Evolutionary conservation across 2,329 filamentous ascomycete species (phyloP).

Genomic region (Colletotrichum destructivum): DNA sequence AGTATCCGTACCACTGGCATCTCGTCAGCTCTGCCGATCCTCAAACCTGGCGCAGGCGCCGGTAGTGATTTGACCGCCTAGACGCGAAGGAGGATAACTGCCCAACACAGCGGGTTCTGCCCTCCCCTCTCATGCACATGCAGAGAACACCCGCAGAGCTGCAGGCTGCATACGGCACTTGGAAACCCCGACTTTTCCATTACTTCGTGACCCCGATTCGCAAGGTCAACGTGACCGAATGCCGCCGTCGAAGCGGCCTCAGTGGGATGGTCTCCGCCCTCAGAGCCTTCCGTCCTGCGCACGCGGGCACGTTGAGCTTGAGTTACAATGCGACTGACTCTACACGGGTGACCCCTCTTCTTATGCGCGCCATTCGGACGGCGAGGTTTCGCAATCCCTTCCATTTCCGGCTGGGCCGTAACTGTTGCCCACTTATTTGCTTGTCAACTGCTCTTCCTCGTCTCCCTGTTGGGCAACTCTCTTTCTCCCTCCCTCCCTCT

Average conservation of each 20-base stretch:
- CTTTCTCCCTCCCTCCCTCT: background rate
- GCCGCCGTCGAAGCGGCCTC: background rate
- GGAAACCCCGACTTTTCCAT: conserved; percentile 8
- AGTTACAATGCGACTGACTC: too few relatives aligned
- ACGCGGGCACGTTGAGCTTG: background rate
- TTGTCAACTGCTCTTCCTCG: background rate
- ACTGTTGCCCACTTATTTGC: background rate
- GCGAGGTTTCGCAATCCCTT: conserved; percentile 4
- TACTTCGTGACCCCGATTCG: background rate
- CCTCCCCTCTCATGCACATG: background rate
- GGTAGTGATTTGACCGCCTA: background rate
- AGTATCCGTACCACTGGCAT: background rate
- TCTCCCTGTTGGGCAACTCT: background rate
- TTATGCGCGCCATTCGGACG: conserved; percentile 21
- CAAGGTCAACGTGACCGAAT: background rate
- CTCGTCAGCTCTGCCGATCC: background rate
- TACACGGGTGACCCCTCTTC: conserved; percentile 1
- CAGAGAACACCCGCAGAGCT: conserved; percentile 10
- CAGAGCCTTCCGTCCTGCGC: background rate
- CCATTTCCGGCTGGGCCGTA: conserved; percentile 10
- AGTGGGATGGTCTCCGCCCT: background rate
- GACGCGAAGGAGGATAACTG: background rate
- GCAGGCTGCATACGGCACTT: conserved; percentile 30
- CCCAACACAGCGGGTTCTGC: background rate
- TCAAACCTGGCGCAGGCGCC: background rate